These are phyloP conservation scores for Umbelopsis sp. DNA, from an alignment of 371 early-diverging fungal genomes.

Conservation along the genomic window DNA sequence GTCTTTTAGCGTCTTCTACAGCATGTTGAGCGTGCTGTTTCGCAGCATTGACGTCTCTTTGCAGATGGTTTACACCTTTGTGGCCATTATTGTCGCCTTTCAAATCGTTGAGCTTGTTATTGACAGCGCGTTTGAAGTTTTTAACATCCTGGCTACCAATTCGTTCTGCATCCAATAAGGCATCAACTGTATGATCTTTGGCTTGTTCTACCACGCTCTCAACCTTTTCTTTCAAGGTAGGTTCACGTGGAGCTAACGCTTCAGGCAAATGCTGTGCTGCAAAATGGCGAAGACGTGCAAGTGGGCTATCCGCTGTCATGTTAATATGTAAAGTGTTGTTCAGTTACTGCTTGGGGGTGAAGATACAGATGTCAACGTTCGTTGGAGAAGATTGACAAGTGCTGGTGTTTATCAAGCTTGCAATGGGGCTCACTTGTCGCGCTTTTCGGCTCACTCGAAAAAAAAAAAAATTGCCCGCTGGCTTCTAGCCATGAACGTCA, in stretches of 20 bases:
- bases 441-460: background rate
- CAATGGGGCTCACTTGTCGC: too few relatives aligned
- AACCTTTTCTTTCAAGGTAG: background rate
- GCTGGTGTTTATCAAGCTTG: too few relatives aligned
- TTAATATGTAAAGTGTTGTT: background rate
- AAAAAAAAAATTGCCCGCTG: background rate
- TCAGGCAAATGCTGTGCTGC: conserved; percentile 7
- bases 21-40: conserved; percentile 9
- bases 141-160: background rate
- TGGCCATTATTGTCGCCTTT: background rate
- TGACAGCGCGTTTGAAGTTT: background rate
- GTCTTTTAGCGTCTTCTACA: conserved; percentile 8
- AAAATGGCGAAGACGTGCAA: background rate
- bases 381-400: background rate
- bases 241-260: conserved; percentile 4
- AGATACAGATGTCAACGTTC: background rate
- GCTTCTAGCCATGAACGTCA: conserved; percentile 12
- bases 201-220: background rate
- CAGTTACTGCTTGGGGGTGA: background rate
- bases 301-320: conserved; percentile 1
- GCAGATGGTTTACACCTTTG: background rate
- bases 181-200: background rate
- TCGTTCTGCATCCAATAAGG: conserved; percentile 1
- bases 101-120: background rate
- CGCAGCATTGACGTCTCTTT: conserved; percentile 9